Evolutionary conservation across 345 rosid genomes (phyloP).

Genomic region (Anacardium occidentale): DNA sequence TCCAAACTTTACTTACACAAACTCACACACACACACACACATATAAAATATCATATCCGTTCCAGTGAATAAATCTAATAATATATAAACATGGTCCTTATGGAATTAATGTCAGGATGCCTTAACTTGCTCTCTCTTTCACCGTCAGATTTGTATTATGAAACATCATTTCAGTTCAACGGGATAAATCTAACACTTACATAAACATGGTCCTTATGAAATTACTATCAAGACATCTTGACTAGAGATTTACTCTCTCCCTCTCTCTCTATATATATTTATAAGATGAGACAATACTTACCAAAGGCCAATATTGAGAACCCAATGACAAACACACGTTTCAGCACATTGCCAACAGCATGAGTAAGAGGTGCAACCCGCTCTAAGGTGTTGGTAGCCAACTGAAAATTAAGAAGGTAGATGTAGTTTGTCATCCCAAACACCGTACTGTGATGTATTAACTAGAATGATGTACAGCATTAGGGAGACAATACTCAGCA

Average conservation of each 20-base stretch:
- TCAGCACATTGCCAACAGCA: slow-evolving; percentile 96
- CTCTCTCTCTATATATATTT: neutral
- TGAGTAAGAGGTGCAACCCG: slow-evolving; percentile 98
- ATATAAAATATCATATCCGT: too few relatives aligned
- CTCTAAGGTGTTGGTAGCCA: slow-evolving; percentile 97
- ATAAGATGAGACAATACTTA: slow-evolving; percentile 21
- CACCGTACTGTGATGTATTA: neutral
- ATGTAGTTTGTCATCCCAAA: slow-evolving; percentile 1
- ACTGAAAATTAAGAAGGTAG: slow-evolving; percentile 37
- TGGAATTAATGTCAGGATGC: too few relatives aligned
- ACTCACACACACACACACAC: neutral
- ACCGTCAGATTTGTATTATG: too few relatives aligned
- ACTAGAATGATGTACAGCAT: neutral
- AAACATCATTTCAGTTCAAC: too few relatives aligned
- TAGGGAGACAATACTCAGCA: neutral
- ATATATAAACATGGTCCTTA: too few relatives aligned
- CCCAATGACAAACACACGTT: slow-evolving; percentile 95
- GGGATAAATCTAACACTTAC: too few relatives aligned
- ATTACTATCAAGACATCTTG: too few relatives aligned
- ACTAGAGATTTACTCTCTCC: too few relatives aligned
- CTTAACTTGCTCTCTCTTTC: too few relatives aligned
- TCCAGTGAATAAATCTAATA: too few relatives aligned
- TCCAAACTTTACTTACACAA: neutral
- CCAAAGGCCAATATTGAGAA: slow-evolving; percentile 86
- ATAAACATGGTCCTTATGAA: too few relatives aligned